Base-by-base conservation (phyloP, 495 filamentous ascomycete genomes). In the Xylaria acuta region DNA sequence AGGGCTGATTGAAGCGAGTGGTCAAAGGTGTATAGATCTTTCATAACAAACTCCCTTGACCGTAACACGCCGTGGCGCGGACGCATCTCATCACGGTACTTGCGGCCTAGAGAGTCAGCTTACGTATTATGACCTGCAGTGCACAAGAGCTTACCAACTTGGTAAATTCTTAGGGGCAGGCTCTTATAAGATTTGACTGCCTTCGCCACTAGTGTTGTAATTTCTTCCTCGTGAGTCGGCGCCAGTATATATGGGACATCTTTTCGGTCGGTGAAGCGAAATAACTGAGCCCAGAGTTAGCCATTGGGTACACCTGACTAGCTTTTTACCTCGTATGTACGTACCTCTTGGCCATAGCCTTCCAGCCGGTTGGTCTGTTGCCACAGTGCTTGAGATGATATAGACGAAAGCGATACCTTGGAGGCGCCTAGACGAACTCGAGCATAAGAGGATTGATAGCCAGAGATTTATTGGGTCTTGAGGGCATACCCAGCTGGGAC, bases 21-120 rank as follows among this genome's bases (percentile, higher is more conserved):
- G 80, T 99, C 96, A 75, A 99, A 99, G 0, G 97, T 98, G 77
- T 99, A 99, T 1, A 99, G 88, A 80, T 99, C 96, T 82, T 99
- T 99, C 96, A 99, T 99, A 67, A 94, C 81, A 75, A 99, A 99
- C 75, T 99, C 96, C 72, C 93, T 90, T 0, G 93, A 92, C n/a
- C 96, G 90, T 14, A 99, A 86, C 2, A 98, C 85, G 16, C 96
- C 97, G 74, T 97, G 92, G 45, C 96, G 86, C 8, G 97, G 96
- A 32, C 96, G 87, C 49, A 89, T 86, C 77, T 99, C 96, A 83
- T 99, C 95, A 62, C 96, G 90, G 76, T 97, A 99, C 82, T 99
- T 99, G 53, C 95, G 88, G 7, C 93, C 91, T 93, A 58, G 18
- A n/a, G 63, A 34, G 63, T 79, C 27, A 79, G 77, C 53, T 14